Evolutionary conservation across 345 rosid species (phyloP).

Genomic region (Populus simonii): DNA sequence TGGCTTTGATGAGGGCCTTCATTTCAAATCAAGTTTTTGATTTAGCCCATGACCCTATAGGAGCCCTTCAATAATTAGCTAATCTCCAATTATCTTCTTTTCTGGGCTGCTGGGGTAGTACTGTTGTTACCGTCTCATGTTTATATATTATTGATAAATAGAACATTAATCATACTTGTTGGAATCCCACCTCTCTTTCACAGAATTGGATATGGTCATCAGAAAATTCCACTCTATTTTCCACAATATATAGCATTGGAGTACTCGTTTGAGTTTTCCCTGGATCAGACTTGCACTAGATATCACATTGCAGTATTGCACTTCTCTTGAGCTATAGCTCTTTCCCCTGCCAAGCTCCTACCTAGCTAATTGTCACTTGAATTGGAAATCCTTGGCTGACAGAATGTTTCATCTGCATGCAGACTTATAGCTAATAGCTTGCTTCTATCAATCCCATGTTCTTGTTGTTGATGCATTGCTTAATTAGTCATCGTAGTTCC

Average conservation of each 20-base stretch:
- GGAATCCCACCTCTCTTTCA: not conserved
- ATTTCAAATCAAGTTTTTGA: conserved; percentile 6
- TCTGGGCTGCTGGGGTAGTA: not conserved
- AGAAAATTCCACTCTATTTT: not conserved
- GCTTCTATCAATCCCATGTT: no score
- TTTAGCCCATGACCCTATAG: not conserved
- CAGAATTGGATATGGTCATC: not conserved
- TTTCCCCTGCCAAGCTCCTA: no score
- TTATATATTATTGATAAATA: not conserved
- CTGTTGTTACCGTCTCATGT: not conserved
- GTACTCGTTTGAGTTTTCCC: not conserved
- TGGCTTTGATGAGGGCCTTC: conserved; percentile 25
- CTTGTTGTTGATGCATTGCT: no score
- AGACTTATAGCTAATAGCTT: no score
- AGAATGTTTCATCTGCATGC: no score
- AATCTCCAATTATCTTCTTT: not conserved
- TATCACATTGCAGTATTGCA: no score
- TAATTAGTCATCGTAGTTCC: no score
- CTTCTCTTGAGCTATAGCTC: no score
- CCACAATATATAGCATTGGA: not conserved
- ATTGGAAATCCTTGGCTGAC: no score
- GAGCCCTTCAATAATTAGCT: not conserved
- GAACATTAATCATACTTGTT: not conserved
- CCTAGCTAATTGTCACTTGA: no score
- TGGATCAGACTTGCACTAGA: no score